Conservation (phyloP, 208 protist species). For the Entamoeba moshkovskii region DNA sequence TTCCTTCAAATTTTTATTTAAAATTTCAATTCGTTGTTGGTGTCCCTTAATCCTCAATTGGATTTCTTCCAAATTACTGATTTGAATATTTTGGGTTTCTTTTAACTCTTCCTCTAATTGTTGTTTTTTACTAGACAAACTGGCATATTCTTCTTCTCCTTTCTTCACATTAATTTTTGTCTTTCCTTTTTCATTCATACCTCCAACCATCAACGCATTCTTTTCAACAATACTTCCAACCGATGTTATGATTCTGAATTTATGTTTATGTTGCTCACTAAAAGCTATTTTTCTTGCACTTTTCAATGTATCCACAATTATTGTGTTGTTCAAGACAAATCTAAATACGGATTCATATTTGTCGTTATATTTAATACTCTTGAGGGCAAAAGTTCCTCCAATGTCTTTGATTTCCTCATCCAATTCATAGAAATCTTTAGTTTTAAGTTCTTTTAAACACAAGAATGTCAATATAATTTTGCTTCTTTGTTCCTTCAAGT, state of each 20-base stretch:
- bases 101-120: neutral
- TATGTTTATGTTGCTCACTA: neutral
- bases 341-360: neutral
- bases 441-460: neutral
- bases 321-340: neutral
- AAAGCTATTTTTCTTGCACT: neutral
- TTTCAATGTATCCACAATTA: neutral
- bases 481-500: conserved; percentile 65
- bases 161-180: neutral
- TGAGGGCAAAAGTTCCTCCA: neutral
- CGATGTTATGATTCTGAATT: neutral
- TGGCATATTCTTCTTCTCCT: neutral
- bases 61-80: neutral
- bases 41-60: neutral
- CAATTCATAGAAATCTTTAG: neutral
- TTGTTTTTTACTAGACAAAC: neutral
- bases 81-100: neutral
- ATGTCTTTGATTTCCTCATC: neutral
- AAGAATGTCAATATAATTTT: conserved; percentile 69
- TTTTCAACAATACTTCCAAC: neutral
- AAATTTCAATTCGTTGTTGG: neutral
- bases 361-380: neutral
- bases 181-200: neutral
- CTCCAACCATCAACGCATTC: conserved; percentile 5
- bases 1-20: neutral